A percentile compares a stretch with the other conserved stretches of the same genome.
These are phyloP conservation scores for Rubus idaeus DNA, from an alignment of 306 rosid genomes.

Conservation along the genomic window DNA sequence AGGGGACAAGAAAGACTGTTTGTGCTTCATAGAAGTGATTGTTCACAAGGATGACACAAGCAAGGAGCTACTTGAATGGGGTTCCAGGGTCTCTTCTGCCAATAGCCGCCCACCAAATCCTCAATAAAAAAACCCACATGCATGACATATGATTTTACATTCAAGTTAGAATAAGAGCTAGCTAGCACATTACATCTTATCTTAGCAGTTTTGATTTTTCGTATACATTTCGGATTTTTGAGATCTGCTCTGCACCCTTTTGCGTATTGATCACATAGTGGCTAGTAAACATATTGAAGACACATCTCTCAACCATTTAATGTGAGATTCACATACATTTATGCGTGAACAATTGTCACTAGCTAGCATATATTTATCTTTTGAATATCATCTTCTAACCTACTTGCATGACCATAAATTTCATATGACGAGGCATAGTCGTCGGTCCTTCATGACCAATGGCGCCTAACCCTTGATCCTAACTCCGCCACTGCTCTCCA, in stretches of 20 bases:
- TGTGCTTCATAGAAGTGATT: slow-evolving; percentile 51
- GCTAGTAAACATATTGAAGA: too few relatives aligned
- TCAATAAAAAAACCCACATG: slow-evolving; percentile 17
- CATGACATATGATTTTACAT: background rate
- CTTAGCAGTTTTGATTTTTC: background rate
- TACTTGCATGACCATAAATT: background rate
- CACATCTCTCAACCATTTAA: background rate
- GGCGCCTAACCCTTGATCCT: background rate
- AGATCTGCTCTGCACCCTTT: background rate
- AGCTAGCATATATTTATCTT: background rate
- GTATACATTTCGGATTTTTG: background rate
- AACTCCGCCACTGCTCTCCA: background rate
- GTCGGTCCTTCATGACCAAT: background rate
- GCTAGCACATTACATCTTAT: background rate
- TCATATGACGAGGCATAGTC: background rate
- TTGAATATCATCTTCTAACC: background rate
- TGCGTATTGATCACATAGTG: too few relatives aligned
- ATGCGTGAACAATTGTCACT: background rate
- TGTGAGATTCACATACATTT: background rate
- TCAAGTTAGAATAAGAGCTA: slow-evolving; percentile 1
- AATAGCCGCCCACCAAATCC: slow-evolving; percentile 50
- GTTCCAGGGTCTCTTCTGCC: slow-evolving; percentile 48
- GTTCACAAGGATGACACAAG: slow-evolving; percentile 53
- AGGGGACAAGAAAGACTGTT: slow-evolving; percentile 35
- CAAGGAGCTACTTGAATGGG: slow-evolving; percentile 55